Percentiles rank a stretch among this genome's conserved stretches.
phyloP scores from a whole-genome alignment of 306 rosid genomes.

The Senna tora region DNA sequence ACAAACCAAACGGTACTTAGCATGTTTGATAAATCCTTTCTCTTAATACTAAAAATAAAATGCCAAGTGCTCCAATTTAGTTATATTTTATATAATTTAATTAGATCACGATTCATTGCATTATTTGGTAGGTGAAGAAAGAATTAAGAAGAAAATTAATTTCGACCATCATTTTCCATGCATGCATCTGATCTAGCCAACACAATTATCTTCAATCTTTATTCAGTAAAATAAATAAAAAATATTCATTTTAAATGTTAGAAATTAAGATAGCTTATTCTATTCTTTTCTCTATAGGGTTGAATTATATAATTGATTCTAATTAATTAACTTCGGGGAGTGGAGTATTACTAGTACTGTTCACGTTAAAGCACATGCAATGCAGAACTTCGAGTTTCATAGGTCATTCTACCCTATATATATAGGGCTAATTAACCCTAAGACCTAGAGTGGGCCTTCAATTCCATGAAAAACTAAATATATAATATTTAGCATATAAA shows the following conservation, averaged over 20 bases:
- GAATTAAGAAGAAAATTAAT: background rate
- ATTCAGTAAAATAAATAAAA: background rate
- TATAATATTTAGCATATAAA: no score
- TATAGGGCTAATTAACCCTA: background rate
- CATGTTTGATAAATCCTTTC: no score
- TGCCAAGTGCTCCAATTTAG: no score
- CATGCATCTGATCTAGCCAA: background rate
- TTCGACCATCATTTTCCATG: background rate
- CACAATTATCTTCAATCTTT: background rate
- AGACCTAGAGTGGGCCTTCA: background rate
- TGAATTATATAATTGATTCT: background rate
- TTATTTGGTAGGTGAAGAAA: background rate
- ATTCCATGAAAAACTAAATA: background rate
- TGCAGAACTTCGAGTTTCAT: background rate
- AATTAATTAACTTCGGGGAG: background rate
- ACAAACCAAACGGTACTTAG: no score
- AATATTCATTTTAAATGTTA: background rate
- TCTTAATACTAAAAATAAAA: no score
- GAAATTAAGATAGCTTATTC: no score
- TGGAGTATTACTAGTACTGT: background rate
- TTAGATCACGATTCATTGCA: background rate
- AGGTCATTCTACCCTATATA: background rate
- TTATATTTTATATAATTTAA: background rate
- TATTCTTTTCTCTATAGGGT: background rate
- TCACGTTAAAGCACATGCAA: conserved; percentile 2